Conservation (phyloP, 1,284 basidiomycete genomes). For the Leccinum proliferum region DNA sequence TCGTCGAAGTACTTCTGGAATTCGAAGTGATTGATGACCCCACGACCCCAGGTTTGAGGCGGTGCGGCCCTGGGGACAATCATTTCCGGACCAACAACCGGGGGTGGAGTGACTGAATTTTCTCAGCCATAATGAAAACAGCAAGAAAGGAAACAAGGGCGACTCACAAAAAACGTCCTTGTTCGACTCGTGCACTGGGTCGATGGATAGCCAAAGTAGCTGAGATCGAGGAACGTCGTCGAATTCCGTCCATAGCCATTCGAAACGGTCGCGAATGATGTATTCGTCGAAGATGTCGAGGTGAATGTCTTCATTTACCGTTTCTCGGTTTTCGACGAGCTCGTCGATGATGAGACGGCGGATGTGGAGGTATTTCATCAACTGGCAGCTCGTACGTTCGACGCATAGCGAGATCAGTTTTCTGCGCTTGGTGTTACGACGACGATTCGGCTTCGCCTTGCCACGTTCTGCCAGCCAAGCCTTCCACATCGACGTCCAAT, state of each 20-base stretch:
- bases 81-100: too few relatives aligned
- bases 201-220: not conserved
- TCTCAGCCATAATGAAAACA: too few relatives aligned
- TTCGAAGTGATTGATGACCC: not conserved
- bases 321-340: not conserved
- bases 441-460: not conserved
- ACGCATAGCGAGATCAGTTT: not conserved
- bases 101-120: too few relatives aligned
- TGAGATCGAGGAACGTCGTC: not conserved
- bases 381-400: not conserved
- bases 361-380: not conserved
- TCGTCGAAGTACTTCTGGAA: not conserved
- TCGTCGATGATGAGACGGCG: not conserved
- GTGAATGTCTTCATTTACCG: not conserved
- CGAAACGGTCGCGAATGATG: not conserved
- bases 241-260: not conserved
- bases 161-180: not conserved
- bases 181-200: not conserved
- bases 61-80: too few relatives aligned
- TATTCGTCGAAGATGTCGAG: not conserved
- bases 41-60: not conserved
- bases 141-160: too few relatives aligned
- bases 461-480: not conserved
- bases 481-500: not conserved
- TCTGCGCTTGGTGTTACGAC: not conserved